Evolutionary conservation across 2,329 filamentous ascomycete genomes (phyloP).

Genomic region (Neonectria ditissima): DNA sequence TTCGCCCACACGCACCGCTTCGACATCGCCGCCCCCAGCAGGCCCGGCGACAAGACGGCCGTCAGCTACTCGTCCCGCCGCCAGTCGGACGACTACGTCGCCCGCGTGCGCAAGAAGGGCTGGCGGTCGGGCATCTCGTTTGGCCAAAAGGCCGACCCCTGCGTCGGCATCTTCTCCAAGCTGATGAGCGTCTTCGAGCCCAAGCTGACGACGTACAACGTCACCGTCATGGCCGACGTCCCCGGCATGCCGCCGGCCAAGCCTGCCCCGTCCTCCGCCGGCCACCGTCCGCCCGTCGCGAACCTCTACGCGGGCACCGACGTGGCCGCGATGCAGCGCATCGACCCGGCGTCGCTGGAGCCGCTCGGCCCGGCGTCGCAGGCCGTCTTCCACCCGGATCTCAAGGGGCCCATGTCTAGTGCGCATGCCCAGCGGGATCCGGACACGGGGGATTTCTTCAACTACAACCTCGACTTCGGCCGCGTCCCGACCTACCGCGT

Average conservation of each 20-base stretch:
- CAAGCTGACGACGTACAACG: conserved; percentile 65
- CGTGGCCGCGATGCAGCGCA: conserved; percentile 64
- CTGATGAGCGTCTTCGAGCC: conserved; percentile 70
- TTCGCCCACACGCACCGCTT: conserved; percentile 79
- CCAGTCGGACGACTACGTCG: conserved; percentile 73
- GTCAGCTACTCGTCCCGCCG: conserved; percentile 80
- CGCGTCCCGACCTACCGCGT: conserved; percentile 71
- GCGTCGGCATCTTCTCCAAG: conserved; percentile 79
- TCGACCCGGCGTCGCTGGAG: conserved; percentile 79
- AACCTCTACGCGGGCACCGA: conserved; percentile 71
- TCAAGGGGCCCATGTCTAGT: conserved; percentile 75
- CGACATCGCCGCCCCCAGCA: conserved; percentile 65
- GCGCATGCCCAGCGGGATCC: conserved; percentile 81
- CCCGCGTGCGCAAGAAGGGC: conserved; percentile 71
- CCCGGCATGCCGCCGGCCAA: conserved; percentile 62
- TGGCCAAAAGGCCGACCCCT: conserved; percentile 79
- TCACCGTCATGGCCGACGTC: conserved; percentile 74
- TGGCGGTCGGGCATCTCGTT: conserved; percentile 70
- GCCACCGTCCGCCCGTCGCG: conserved; percentile 54
- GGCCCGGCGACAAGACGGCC: conserved; percentile 40
- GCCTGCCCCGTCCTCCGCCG: conserved; percentile 31
- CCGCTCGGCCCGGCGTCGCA: conserved; percentile 75
- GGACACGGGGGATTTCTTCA: conserved; percentile 77
- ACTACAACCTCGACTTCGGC: conserved; percentile 81
- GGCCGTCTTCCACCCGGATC: conserved; percentile 70